These are phyloP conservation scores for Xerocomus potaroensis DNA, from an alignment of 768 basidiomycete species.

Conservation along the genomic window DNA sequence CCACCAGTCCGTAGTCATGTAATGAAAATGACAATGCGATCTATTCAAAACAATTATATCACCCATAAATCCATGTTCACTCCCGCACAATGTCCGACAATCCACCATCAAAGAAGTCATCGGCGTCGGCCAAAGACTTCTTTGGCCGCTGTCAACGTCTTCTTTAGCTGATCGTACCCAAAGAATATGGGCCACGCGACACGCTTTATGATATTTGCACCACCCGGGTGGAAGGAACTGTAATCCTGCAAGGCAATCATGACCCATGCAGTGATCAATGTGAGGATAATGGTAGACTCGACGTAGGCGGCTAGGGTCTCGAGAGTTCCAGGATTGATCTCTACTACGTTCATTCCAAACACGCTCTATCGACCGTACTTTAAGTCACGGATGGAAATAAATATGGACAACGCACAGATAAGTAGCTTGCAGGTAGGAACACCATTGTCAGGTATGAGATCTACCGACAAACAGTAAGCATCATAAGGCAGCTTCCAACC, in stretches of 20 bases:
- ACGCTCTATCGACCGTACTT: slow-evolving; percentile 25
- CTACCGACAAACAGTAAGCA: slow-evolving; percentile 20
- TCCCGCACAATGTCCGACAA: neutral
- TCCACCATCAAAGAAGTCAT: neutral
- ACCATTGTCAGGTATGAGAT: slow-evolving; percentile 59
- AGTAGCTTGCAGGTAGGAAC: slow-evolving; percentile 54
- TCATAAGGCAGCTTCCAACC: neutral
- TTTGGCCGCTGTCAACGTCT: neutral
- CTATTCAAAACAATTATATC: neutral
- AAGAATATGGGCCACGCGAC: slow-evolving; percentile 20
- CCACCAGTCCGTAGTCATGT: neutral
- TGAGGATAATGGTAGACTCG: slow-evolving; percentile 45
- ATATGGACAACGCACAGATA: slow-evolving; percentile 18
- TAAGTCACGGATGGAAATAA: neutral
- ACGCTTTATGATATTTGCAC: slow-evolving; percentile 8
- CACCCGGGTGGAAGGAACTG: slow-evolving; percentile 19
- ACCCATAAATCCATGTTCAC: neutral
- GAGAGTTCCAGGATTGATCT: slow-evolving; percentile 27
- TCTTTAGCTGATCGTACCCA: neutral
- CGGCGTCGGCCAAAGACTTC: neutral
- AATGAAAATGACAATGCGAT: neutral
- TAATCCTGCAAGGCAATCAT: slow-evolving; percentile 47
- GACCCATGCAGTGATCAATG: slow-evolving; percentile 50
- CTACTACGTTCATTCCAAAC: slow-evolving; percentile 26
- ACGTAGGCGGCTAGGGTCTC: slow-evolving; percentile 38